Conservation (phyloP, 176 grass and related monocot genomes). For the Oryza rufipogon region DNA sequence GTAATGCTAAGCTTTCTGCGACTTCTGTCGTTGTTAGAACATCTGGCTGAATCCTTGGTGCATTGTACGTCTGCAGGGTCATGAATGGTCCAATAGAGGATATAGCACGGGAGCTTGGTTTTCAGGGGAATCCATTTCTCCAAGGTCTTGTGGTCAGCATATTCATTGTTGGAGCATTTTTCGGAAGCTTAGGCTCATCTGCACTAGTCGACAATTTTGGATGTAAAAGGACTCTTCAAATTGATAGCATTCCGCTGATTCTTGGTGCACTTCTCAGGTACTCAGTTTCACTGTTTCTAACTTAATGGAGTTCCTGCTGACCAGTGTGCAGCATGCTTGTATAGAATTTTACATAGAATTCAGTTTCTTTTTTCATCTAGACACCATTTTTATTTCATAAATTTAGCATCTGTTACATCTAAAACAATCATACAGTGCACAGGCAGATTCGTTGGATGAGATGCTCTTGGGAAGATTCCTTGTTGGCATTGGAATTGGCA, state of each 20-base stretch:
- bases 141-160: slow-evolving; percentile 99
- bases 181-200: slow-evolving; percentile 79
- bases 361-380: slow-evolving; percentile 5
- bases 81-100: slow-evolving; percentile 99
- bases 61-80: slow-evolving; percentile 65
- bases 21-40: neutral
- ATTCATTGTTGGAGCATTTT: slow-evolving; percentile 92
- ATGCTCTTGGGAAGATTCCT: slow-evolving; percentile 98
- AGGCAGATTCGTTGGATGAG: slow-evolving; percentile 82
- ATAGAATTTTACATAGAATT: slow-evolving; percentile 23
- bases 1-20: neutral
- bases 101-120: slow-evolving; percentile 85
- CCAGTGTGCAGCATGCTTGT: slow-evolving; percentile 1
- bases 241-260: slow-evolving; percentile 85
- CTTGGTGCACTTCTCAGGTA: slow-evolving; percentile 90
- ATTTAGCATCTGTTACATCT: slow-evolving; percentile 28
- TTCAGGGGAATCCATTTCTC: slow-evolving; percentile 91
- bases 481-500: slow-evolving; percentile 90
- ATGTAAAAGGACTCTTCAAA: slow-evolving; percentile 87
- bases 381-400: slow-evolving; percentile 15
- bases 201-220: slow-evolving; percentile 89
- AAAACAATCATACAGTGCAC: slow-evolving; percentile 58
- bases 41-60: neutral
- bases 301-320: slow-evolving; percentile 23
- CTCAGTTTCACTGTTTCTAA: slow-evolving; percentile 35